phyloP scores from a whole-genome alignment of 352 stramenopile species.

The Phytophthora fragariae region DNA sequence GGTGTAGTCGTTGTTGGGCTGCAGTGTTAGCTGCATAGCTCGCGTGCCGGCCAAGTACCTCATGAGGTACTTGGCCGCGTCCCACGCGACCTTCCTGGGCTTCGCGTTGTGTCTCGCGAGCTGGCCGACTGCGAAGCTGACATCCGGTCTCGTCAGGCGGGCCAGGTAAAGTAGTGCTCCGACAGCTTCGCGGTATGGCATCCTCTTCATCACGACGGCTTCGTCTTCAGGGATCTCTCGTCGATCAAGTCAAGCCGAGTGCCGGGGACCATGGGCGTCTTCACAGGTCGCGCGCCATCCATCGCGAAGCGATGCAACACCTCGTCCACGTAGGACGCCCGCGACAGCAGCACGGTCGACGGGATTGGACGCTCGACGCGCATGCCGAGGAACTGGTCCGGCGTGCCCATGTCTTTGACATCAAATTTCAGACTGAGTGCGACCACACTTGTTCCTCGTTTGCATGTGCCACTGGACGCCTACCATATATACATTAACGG shows the following conservation, averaged over 20 bases:
- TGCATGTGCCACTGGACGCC: background rate
- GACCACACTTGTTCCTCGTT: too few relatives aligned
- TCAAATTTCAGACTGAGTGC: background rate
- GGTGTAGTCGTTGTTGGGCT: background rate
- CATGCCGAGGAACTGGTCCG: background rate
- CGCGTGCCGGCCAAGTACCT: background rate
- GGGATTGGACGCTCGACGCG: background rate
- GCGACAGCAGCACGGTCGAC: background rate
- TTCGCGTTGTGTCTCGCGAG: conserved; percentile 1
- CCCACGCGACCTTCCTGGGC: conserved; percentile 2
- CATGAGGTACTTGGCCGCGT: conserved; percentile 4
- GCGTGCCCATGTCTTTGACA: background rate
- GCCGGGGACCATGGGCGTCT: background rate
- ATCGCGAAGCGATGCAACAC: background rate
- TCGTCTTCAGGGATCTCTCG: background rate
- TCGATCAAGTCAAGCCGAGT: background rate
- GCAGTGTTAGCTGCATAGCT: background rate
- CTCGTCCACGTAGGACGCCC: background rate
- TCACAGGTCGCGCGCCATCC: background rate
- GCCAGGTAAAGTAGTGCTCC: background rate
- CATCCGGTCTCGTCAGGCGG: background rate
- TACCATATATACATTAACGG: conserved; percentile 2
- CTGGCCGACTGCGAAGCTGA: background rate
- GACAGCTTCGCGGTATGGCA: background rate
- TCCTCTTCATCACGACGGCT: background rate